These are phyloP conservation scores for Elongisporangium prolatum DNA, from an alignment of 352 stramenopile species.

Conservation along the genomic window DNA sequence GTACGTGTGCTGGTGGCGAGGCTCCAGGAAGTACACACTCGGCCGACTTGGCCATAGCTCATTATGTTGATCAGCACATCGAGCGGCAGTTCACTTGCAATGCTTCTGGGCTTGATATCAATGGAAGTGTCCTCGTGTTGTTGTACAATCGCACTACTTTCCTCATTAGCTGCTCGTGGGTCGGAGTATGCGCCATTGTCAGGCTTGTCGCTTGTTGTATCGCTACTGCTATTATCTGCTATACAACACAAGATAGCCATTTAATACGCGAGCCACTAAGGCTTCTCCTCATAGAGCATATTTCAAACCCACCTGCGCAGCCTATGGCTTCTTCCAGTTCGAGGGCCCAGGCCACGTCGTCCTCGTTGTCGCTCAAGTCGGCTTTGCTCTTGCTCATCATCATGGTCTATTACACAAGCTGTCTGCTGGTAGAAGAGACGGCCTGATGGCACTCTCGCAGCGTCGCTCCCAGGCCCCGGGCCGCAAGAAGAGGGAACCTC, in stretches of 20 bases:
- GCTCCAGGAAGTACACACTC: conserved; percentile 80
- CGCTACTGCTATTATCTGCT: not conserved
- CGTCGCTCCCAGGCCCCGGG: conserved; percentile 3
- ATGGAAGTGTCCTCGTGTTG: not conserved
- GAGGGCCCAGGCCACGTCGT: not conserved
- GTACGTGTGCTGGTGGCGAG: conserved; percentile 55
- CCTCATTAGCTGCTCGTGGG: not conserved
- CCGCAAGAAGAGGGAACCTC: not conserved
- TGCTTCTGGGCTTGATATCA: conserved; percentile 3
- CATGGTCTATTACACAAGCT: not conserved
- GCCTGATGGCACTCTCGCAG: not conserved
- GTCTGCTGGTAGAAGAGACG: not conserved
- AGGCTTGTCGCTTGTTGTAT: not conserved
- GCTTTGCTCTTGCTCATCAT: not conserved
- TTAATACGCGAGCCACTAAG: not conserved
- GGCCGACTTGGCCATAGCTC: conserved; percentile 63
- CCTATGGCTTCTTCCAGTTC: not conserved
- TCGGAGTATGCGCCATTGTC: not conserved
- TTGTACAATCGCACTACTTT: not conserved
- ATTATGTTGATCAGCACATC: conserved; percentile 73
- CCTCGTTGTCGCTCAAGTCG: not conserved
- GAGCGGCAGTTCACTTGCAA: conserved; percentile 52
- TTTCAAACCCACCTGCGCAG: not conserved
- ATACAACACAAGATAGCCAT: not conserved
- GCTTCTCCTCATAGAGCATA: not conserved